These are phyloP conservation scores for Rhodosporidiobolus sp. DNA, from an alignment of 768 basidiomycete genomes.

Conservation along the genomic window DNA sequence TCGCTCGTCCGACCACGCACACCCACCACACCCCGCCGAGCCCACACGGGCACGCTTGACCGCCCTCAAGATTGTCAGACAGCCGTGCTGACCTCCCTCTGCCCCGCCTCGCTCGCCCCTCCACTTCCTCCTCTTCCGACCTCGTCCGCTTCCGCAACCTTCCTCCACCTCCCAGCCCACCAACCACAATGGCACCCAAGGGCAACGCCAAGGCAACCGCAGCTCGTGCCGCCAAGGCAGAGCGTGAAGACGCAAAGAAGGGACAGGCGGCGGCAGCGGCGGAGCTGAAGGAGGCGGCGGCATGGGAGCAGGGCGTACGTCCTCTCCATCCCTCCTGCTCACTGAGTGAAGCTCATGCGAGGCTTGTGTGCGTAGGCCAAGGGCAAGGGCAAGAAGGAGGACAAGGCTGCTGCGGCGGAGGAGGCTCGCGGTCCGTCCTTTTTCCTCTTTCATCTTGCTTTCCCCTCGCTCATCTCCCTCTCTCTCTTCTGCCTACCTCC, in stretches of 20 bases:
- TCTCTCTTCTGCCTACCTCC: neutral
- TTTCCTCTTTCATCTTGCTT: neutral
- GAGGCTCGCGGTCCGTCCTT: constrained; percentile 3
- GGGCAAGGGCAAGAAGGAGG: constrained; percentile 31
- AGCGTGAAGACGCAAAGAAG: constrained; percentile 20
- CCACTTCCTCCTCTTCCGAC: neutral
- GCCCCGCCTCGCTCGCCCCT: too few species aligned
- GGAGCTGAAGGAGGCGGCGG: constrained; percentile 37
- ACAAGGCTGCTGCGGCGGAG: constrained; percentile 31
- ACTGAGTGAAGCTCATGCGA: neutral
- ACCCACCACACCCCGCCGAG: too few species aligned
- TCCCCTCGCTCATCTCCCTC: neutral
- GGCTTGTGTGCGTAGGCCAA: neutral
- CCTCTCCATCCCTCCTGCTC: neutral
- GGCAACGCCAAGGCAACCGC: constrained; percentile 19
- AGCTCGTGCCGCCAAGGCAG: constrained; percentile 22
- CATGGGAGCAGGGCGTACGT: constrained; percentile 42
- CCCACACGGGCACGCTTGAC: too few species aligned
- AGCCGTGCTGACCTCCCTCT: too few species aligned
- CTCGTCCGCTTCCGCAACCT: neutral
- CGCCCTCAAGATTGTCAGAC: too few species aligned
- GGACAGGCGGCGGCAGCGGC: neutral
- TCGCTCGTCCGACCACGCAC: too few species aligned
- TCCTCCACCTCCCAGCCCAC: neutral
- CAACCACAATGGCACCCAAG: constrained; percentile 1